Conservation (phyloP, 768 basidiomycete species). For the Termitomyces sp. region DNA sequence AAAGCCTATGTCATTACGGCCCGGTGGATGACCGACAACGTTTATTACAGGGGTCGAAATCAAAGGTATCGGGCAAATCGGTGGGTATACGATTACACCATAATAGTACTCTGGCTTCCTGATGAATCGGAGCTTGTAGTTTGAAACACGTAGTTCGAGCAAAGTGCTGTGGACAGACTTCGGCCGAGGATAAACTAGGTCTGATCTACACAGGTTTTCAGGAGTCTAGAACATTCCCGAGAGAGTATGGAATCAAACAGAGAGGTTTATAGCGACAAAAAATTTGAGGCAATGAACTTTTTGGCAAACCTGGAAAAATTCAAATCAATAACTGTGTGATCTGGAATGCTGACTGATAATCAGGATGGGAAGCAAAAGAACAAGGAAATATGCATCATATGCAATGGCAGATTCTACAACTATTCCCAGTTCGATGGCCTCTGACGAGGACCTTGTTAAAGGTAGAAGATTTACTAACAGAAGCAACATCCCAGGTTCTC, state of each 20-base stretch:
- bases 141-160: not conserved
- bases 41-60: not conserved
- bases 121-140: not conserved
- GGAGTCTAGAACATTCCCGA: not conserved
- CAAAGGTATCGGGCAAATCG: not conserved
- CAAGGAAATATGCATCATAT: not conserved
- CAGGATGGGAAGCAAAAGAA: not conserved
- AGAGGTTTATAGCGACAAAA: not conserved
- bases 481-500: not conserved
- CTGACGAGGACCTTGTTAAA: not conserved
- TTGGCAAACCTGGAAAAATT: too few relatives aligned
- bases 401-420: not conserved
- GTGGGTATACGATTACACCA: not conserved
- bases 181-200: not conserved
- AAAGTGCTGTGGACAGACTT: not conserved
- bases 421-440: too few relatives aligned
- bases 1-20: not conserved
- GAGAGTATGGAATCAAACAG: not conserved
- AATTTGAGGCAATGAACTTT: not conserved
- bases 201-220: not conserved
- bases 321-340: too few relatives aligned
- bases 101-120: not conserved
- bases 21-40: not conserved
- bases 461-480: not conserved
- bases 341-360: not conserved